Conservation (phyloP, 2,329 filamentous ascomycete species). For the Beauveria bassiana region DNA sequence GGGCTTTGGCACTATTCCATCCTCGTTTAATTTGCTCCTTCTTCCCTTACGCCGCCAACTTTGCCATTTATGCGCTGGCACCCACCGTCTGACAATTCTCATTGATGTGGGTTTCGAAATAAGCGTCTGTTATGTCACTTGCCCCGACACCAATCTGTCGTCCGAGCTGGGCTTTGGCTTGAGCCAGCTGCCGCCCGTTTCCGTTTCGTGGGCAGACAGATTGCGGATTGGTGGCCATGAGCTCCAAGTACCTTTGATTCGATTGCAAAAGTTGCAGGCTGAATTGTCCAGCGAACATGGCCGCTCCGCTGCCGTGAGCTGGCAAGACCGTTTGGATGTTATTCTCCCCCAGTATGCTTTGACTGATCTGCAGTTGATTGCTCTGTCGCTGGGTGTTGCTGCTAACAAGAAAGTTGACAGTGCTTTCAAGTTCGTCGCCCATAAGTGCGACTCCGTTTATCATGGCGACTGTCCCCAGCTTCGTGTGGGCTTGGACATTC, state of each 20-base stretch:
- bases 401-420: slow-evolving; percentile 2
- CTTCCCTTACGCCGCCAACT: background rate
- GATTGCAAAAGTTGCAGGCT: background rate
- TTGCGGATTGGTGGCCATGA: background rate
- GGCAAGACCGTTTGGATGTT: background rate
- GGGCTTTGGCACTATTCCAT: too few relatives aligned
- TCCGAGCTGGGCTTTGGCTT: background rate
- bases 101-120: background rate
- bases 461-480: background rate
- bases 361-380: background rate
- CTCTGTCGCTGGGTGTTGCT: background rate
- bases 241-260: background rate
- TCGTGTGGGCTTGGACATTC: background rate
- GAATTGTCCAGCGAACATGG: background rate
- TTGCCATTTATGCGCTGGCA: background rate
- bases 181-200: background rate
- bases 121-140: background rate
- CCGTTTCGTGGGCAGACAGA: background rate
- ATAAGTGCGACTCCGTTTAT: slow-evolving; percentile 1
- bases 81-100: slow-evolving; percentile 1
- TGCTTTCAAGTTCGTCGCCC: slow-evolving; percentile 2
- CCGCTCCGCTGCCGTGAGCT: slow-evolving; percentile 1
- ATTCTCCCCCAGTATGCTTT: background rate
- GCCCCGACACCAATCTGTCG: background rate
- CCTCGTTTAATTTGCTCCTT: background rate